A percentile compares a stretch with the other conserved stretches of the same genome.
Evolutionary conservation across 208 protist genomes (phyloP).

Genomic region (Phytomonas sp.): DNA sequence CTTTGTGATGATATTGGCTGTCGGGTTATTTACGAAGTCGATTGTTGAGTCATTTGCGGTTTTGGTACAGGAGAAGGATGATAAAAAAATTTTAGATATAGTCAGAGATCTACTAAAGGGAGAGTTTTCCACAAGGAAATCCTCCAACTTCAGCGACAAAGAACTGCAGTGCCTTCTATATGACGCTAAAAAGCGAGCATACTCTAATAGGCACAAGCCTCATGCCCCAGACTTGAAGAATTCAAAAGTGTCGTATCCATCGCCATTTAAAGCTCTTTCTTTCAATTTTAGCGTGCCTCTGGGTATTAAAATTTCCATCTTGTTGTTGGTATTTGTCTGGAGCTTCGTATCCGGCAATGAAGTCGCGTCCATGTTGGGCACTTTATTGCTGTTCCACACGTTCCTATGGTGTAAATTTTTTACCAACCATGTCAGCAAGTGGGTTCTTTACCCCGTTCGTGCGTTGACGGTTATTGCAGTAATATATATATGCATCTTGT

Average conservation of each 20-base stretch:
- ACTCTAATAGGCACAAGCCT: neutral
- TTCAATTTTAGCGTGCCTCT: neutral
- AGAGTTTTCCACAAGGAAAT: conserved; percentile 1
- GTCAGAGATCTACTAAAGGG: conserved; percentile 1
- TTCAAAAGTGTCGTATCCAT: neutral
- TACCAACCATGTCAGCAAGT: neutral
- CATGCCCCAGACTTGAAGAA: neutral
- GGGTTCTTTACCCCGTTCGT: neutral
- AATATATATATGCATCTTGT: neutral
- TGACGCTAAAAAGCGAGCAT: neutral
- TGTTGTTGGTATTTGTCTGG: neutral
- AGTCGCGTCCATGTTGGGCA: neutral
- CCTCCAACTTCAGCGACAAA: conserved; percentile 10
- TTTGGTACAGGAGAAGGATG: conserved; percentile 45
- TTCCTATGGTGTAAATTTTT: neutral
- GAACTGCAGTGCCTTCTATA: neutral
- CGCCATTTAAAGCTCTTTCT: neutral
- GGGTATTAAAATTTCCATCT: neutral
- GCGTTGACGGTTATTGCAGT: neutral
- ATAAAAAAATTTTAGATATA: conserved; percentile 19
- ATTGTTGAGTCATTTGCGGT: conserved; percentile 81
- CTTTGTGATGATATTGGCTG: conserved; percentile 47
- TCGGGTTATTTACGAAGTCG: conserved; percentile 79
- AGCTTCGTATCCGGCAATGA: neutral
- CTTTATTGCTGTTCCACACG: neutral